These are phyloP conservation scores for Setomelanomma holmii DNA, from an alignment of 2,329 filamentous ascomycete genomes.

Conservation along the genomic window DNA sequence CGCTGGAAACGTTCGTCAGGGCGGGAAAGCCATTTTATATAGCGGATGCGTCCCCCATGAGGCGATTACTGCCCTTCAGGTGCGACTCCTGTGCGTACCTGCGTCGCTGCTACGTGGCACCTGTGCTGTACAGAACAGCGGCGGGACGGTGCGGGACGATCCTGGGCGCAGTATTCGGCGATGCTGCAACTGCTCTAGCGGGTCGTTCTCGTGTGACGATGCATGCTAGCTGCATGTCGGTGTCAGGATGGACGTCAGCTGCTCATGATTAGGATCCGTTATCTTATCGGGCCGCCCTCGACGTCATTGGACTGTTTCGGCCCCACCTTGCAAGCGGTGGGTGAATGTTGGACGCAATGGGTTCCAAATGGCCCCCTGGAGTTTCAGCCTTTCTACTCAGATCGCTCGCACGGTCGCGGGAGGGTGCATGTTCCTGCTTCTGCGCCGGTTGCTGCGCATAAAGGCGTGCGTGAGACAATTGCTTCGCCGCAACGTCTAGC, in stretches of 20 bases:
- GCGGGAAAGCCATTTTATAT: slow-evolving; percentile 33
- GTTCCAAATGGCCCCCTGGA: slow-evolving; percentile 1
- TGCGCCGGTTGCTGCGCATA: slow-evolving; percentile 5
- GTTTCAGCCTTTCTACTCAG: slow-evolving; percentile 18
- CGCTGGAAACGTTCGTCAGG: slow-evolving; percentile 16
- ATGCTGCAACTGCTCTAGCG: slow-evolving; percentile 30
- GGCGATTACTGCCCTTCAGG: slow-evolving; percentile 32
- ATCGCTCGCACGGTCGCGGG: slow-evolving; percentile 22
- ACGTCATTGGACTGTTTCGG: slow-evolving; percentile 28
- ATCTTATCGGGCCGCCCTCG: slow-evolving; percentile 29
- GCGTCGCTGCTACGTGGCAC: slow-evolving; percentile 48
- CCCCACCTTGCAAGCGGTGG: slow-evolving; percentile 15
- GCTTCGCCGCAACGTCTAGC: slow-evolving; percentile 14
- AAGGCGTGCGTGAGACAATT: slow-evolving; percentile 11
- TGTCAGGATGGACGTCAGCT: slow-evolving; percentile 14
- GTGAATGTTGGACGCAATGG: slow-evolving; percentile 14
- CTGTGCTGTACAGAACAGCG: slow-evolving; percentile 41
- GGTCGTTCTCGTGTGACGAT: slow-evolving; percentile 30
- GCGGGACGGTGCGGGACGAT: slow-evolving; percentile 48
- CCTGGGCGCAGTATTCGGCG: slow-evolving; percentile 38
- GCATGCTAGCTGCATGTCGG: slow-evolving; percentile 36
- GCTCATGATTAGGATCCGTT: slow-evolving; percentile 19
- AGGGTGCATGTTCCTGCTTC: slow-evolving; percentile 23
- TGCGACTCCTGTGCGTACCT: slow-evolving; percentile 41
- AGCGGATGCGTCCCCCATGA: slow-evolving; percentile 20